phyloP scores from a whole-genome alignment of 805 yeast genomes.

The Yamadazyma tumulicola region DNA sequence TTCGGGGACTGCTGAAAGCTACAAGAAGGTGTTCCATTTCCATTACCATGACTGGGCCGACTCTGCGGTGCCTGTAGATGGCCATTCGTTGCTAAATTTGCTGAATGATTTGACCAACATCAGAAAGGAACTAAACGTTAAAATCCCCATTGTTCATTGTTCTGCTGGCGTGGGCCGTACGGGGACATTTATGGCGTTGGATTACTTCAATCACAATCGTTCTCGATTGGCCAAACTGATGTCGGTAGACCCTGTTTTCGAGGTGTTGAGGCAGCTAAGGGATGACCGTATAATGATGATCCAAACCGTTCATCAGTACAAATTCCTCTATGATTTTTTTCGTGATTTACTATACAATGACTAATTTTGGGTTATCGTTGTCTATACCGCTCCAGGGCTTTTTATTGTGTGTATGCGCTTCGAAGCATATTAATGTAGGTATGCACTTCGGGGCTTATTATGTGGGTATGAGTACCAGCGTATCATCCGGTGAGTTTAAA shows the following conservation, averaged over 20 bases:
- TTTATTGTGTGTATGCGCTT: too few species aligned
- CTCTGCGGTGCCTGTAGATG: conserved; percentile 34
- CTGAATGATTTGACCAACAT: conserved; percentile 18
- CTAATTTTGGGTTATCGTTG: too few species aligned
- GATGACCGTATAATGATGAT: conserved; percentile 42
- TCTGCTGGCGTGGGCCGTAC: conserved; percentile 51
- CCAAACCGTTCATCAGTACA: conserved; percentile 37
- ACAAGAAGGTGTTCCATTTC: conserved; percentile 34
- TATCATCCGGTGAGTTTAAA: too few species aligned
- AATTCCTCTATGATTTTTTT: conserved; percentile 32
- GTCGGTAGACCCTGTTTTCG: conserved; percentile 24
- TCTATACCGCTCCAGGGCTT: too few species aligned
- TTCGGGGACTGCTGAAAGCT: conserved; percentile 8
- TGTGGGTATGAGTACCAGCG: too few species aligned
- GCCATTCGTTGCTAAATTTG: conserved; percentile 25
- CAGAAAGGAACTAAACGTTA: conserved; percentile 1
- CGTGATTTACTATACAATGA: not conserved
- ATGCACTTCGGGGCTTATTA: too few species aligned
- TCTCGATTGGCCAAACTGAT: not conserved
- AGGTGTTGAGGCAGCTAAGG: conserved; percentile 26
- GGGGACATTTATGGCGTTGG: conserved; percentile 37
- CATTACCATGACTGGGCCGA: conserved; percentile 46
- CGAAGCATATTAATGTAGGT: too few species aligned
- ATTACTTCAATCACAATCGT: conserved; percentile 23
- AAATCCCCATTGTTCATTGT: conserved; percentile 35